Percentiles rank a stretch among this genome's conserved stretches.
Conservation (phyloP, 768 basidiomycete genomes). For the Lactarius vividus region DNA sequence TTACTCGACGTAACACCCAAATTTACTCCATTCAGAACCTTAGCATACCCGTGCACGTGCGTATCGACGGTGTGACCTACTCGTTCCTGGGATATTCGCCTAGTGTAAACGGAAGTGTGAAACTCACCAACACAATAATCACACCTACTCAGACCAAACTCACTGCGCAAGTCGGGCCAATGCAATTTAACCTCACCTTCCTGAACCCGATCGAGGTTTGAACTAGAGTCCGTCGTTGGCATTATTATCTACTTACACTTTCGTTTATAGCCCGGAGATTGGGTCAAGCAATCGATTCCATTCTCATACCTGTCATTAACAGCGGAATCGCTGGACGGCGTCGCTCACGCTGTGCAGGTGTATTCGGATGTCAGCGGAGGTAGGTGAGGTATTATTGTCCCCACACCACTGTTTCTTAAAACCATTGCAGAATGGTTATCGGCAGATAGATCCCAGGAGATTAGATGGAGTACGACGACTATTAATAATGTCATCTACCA, state of each 20-base stretch:
- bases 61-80: constrained; percentile 23
- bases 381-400: constrained; percentile 17
- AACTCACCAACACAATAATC: constrained; percentile 30
- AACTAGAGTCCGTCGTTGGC: too few relatives aligned
- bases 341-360: constrained; percentile 36
- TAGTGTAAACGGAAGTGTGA: constrained; percentile 15
- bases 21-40: constrained; percentile 4
- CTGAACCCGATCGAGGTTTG: constrained; percentile 41
- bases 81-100: constrained; percentile 24
- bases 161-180: constrained; percentile 35
- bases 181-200: constrained; percentile 39
- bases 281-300: constrained; percentile 40
- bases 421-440: constrained; percentile 29
- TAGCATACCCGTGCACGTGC: constrained; percentile 18
- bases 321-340: constrained; percentile 34
- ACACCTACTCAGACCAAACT: constrained; percentile 39
- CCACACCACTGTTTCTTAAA: background rate
- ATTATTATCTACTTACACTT: background rate
- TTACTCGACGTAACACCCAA: background rate
- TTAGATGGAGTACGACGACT: constrained; percentile 9
- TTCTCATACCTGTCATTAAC: constrained; percentile 40
- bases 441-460: constrained; percentile 16
- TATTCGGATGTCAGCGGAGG: constrained; percentile 43
- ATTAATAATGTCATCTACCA: constrained; percentile 21
- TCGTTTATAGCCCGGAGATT: constrained; percentile 35